Evolutionary conservation across 2,329 filamentous ascomycete species (phyloP), one percentile per base, ranked within the genome.

Genomic region (Scleromitrula shiraiana): DNA sequence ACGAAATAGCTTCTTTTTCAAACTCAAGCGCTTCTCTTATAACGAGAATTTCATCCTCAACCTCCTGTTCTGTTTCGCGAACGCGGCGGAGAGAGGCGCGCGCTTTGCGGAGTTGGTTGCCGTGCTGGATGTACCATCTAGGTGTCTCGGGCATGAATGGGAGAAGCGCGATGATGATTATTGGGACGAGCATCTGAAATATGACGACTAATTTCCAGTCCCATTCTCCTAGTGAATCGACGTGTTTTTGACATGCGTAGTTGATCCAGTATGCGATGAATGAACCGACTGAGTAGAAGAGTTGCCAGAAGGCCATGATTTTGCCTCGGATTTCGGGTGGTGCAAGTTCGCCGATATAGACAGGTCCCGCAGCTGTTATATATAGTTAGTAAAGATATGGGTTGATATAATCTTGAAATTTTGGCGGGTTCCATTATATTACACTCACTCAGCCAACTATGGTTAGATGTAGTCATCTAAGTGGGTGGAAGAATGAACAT

Each of bases 161-260:
- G 12, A 86, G 68, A 29, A 82, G 71, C 4, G 65, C 54, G 19
- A 85, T 67, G 62, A 87, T 82, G 50, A 85, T 58, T 42, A 74
- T 54, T 1, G 83, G 83, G 20, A 85, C 73, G n/a, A 87, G 64
- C 41, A 85, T 70, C 66, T 87, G 83, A 70, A 86, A 85, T 53
- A 87, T 79, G 53, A 85, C 77, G 12, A 86, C 79, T 69, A 85
- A 76, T 58, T 76, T 78, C 82, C 82, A 86, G 64, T 85, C 81
- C 83, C 82, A 85, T 56, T 87, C 70, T 32, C 82, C 82, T 23
- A 60, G 52, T 1, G 27, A 40, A 2, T 24, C 20, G n/a, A 37
- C 53, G 44, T 60, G 56, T 48, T 56, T 52, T 22, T 48, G 40
- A 26, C 51, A 53, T 3, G 56, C 59, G 23, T 54, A 56, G 27